Evolutionary conservation across 352 stramenopile genomes (phyloP), one percentile per base, ranked within the genome.

Genomic region (Globisporangium yorkense): DNA sequence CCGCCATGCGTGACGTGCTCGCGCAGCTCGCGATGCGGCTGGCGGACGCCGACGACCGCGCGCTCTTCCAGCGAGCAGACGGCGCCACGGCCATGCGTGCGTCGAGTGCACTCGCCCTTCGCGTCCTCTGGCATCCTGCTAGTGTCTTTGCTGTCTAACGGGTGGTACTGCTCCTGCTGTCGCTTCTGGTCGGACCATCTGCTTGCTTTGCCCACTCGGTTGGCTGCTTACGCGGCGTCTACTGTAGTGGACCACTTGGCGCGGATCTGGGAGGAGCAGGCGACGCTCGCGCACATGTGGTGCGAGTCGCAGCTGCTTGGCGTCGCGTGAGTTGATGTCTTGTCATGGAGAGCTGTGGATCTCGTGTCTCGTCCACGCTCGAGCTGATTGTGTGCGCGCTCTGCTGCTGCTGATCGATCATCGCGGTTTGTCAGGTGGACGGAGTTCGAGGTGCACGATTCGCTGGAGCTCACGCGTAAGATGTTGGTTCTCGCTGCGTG

Each of bases 1-100:
- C 50, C 0, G 57, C 47, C 0, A 61, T 88, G 56, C 47, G 74
- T 10, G 63, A 85, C 33, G 70, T 74, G 3, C 57, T 89, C 9
- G 75, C 77, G 5, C 69, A 86, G 46, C 58, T 89, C 46, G 71
- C 80, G 24, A 81, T 88, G 75, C 68, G 77, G 29, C 64, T 89
- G 1, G 54, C 77, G 21, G 70, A 86, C 40, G 29, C 63, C 3
- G 59, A 83, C 3, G 80, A 88, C 49, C 75, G 82, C 18, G 49
- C 72, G 13, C 72, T 76, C 10, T 89, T 92, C 60, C 68, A 70
- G 3, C 67, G 71, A 15, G 68, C 65, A 12, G 80, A 92, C 48
- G 82, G 82, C 9, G 62, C 74, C 0, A 89, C 76, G 2, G 57
- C 75, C 10, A 64, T 92, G 12, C 45, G 80, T 88, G 65, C 7